phyloP scores from a whole-genome alignment of 2,329 filamentous ascomycete species.

The Calonectria leucothoes region DNA sequence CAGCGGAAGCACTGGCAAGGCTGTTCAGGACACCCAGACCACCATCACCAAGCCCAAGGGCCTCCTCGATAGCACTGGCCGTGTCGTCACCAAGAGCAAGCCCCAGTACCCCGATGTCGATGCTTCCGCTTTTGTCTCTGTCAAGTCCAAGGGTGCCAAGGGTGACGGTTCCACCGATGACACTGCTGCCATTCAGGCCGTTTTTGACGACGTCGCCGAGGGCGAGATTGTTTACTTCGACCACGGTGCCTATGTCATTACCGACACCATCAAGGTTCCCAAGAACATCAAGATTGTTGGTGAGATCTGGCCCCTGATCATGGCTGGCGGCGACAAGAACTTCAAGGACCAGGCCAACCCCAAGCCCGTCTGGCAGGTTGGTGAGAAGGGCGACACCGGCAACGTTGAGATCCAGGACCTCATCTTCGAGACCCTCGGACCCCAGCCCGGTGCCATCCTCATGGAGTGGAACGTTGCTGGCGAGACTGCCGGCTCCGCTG shows the following conservation, averaged over 20 bases:
- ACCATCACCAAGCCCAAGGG: constrained; percentile 71
- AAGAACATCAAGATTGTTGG: constrained; percentile 89
- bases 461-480: constrained; percentile 91
- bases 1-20: constrained; percentile 57
- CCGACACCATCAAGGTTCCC: constrained; percentile 76
- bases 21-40: constrained; percentile 68
- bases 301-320: constrained; percentile 90
- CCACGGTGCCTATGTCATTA: constrained; percentile 78
- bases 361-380: constrained; percentile 87
- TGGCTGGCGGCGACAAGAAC: constrained; percentile 77
- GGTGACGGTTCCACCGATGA: constrained; percentile 92
- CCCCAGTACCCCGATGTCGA: constrained; percentile 83
- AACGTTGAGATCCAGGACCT: constrained; percentile 89
- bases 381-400: constrained; percentile 80
- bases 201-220: constrained; percentile 74
- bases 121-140: constrained; percentile 80
- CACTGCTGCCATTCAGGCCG: constrained; percentile 83
- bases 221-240: constrained; percentile 80
- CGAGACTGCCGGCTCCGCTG: constrained; percentile 74
- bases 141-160: constrained; percentile 84
- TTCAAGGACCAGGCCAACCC: constrained; percentile 84
- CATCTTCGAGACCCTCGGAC: constrained; percentile 85
- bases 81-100: constrained; percentile 85
- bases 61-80: constrained; percentile 74
- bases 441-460: constrained; percentile 88